Evolutionary conservation across 345 rosid genomes (phyloP), one percentile per base, ranked within the genome.

Genomic region (Heritiera littoralis): DNA sequence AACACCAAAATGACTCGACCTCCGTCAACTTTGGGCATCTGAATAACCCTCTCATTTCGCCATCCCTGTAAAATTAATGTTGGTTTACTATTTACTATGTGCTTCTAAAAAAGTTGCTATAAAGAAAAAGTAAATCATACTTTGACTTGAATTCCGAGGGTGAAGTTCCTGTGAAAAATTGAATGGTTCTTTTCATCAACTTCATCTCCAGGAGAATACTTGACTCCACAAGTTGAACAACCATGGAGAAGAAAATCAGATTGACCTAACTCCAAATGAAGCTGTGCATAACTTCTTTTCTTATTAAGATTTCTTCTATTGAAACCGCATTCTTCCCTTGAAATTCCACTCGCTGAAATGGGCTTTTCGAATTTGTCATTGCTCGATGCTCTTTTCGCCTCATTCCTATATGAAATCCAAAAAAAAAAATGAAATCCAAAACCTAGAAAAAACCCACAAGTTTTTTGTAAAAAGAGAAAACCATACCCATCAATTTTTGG

Each of bases 241-340:
- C 83, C 76, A 3, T 83, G 91, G 67, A 96, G 87, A 80, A 89
- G 89, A 82, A 96, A 94, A 89, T 96, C 97, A 60, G 97, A 88
- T 79, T 96, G 98, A 30, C 97, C 98, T 30, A 94, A 78, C 43
- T 96, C 97, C 78, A 94, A 81, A 88, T 94, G 90, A 30, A 92
- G 77, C 85, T 92, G 98, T 4, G 93, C 91, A 79, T 92, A 92
- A 78, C 84, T 91, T 66, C 99, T 91, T 81, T 89, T 96, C 87
- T 85, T 91, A 75, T 89, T 88, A n/a, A 89, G 84, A 35, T 45
- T 72, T 73, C 80, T 83, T 30, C 88, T 77, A 20, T 63, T 81
- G 30, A 10, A 72, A 23, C 77, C 56, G 12, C 77, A 15, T 45
- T 81, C 83, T 35, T 79, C 81, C 68, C 73, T 87, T 80, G 11